Evolutionary conservation across 2,329 filamentous ascomycete genomes (phyloP).

Genomic region (Dactylellina leptospora): DNA sequence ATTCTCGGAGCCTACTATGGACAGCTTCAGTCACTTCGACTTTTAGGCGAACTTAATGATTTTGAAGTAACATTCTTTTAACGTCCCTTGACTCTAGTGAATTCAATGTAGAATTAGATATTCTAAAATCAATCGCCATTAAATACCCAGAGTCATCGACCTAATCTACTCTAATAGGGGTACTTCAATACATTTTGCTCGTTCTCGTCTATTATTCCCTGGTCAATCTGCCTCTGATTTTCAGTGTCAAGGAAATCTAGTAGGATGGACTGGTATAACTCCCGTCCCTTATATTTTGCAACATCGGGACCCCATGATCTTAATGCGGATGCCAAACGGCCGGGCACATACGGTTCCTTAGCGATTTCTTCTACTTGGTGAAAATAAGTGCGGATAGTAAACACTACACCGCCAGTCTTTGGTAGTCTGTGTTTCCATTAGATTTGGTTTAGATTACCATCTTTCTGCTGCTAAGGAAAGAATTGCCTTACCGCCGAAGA

Average conservation of each 20-base stretch:
- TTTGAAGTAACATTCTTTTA: neutral
- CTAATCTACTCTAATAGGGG: slow-evolving; percentile 17
- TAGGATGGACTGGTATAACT: slow-evolving; percentile 76
- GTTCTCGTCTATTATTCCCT: slow-evolving; percentile 69
- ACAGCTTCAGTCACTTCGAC: slow-evolving; percentile 90
- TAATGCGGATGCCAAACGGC: slow-evolving; percentile 77
- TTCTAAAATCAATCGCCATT: neutral
- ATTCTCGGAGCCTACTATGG: slow-evolving; percentile 92
- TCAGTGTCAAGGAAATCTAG: slow-evolving; percentile 78
- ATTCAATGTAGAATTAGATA: neutral
- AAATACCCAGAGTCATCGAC: neutral
- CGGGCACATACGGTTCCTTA: slow-evolving; percentile 78
- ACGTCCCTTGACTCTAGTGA: neutral
- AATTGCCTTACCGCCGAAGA: slow-evolving; percentile 65
- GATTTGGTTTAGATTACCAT: neutral
- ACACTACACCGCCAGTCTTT: slow-evolving; percentile 62
- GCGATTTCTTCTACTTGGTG: slow-evolving; percentile 74
- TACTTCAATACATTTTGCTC: slow-evolving; percentile 64
- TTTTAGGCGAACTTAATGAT: slow-evolving; percentile 69
- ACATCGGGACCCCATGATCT: slow-evolving; percentile 85
- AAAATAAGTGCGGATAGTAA: slow-evolving; percentile 84
- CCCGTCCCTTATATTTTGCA: slow-evolving; percentile 77
- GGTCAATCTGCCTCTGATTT: slow-evolving; percentile 76
- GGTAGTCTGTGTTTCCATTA: slow-evolving; percentile 16
- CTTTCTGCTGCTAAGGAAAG: neutral